Percentiles rank a stretch among this genome's conserved stretches.
Evolutionary conservation across 805 yeast genomes (phyloP).

Genomic region (Saccharomyces kudriavzevii): DNA sequence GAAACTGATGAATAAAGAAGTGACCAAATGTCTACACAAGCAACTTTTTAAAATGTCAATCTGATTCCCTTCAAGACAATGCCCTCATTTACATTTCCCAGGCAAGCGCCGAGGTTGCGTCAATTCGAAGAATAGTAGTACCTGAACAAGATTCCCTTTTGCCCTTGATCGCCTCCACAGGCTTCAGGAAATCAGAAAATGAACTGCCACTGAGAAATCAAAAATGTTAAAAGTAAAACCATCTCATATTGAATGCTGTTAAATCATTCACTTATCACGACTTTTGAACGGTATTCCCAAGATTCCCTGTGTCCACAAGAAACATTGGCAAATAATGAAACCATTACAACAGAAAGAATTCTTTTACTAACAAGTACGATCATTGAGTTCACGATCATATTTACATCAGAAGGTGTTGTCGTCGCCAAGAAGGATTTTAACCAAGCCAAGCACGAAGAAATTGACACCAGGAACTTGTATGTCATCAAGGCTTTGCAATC

Average conservation of each 20-base stretch:
- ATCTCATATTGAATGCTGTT: not conserved
- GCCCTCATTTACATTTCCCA: not conserved
- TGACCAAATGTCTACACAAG: not conserved
- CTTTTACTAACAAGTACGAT: not conserved
- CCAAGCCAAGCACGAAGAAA: conserved; percentile 96
- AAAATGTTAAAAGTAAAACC: too few relatives aligned
- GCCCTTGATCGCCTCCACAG: not conserved
- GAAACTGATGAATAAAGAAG: conserved; percentile 12
- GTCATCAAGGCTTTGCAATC: conserved; percentile 99
- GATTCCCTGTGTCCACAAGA: too few relatives aligned
- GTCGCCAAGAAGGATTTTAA: conserved; percentile 98
- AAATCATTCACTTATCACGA: not conserved
- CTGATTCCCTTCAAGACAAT: not conserved
- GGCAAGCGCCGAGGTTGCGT: not conserved
- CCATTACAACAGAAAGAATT: not conserved
- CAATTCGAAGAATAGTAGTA: too few relatives aligned
- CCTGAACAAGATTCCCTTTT: too few relatives aligned
- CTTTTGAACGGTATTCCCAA: not conserved
- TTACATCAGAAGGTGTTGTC: conserved; percentile 88
- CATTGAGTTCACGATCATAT: conserved; percentile 1
- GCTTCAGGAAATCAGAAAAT: too few relatives aligned
- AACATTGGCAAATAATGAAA: not conserved
- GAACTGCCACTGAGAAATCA: not conserved
- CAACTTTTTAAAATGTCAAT: conserved; percentile 1
- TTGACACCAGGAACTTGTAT: conserved; percentile 94